Evolutionary conservation across 2,329 filamentous ascomycete species (phyloP).

Genomic region (Phialocephala sp.): DNA sequence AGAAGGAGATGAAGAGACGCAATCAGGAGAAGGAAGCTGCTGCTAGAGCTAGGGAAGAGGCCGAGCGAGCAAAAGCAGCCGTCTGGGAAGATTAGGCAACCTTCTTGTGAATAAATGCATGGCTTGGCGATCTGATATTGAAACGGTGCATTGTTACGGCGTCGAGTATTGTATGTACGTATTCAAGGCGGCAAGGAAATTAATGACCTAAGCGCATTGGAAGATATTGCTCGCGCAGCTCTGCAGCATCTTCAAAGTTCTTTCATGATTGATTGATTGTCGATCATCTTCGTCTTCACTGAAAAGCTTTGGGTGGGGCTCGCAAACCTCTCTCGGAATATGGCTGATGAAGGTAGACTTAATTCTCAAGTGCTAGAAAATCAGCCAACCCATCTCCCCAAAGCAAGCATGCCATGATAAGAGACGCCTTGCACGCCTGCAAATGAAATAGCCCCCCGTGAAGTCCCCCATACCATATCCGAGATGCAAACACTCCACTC

Average conservation of each 20-base stretch:
- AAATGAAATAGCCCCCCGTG: constrained; percentile 30
- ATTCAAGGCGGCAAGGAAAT: neutral
- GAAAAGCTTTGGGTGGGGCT: neutral
- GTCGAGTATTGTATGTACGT: constrained; percentile 18
- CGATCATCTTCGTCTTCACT: neutral
- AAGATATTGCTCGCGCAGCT: no score
- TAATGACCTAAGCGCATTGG: no score
- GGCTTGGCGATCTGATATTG: constrained; percentile 12
- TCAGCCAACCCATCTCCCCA: constrained; percentile 27
- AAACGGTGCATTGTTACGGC: constrained; percentile 24
- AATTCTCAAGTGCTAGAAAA: constrained; percentile 26
- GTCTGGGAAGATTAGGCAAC: constrained; percentile 75
- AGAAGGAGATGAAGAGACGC: constrained; percentile 80
- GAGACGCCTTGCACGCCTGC: constrained; percentile 40
- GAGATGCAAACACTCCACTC: constrained; percentile 29
- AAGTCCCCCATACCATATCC: constrained; percentile 27
- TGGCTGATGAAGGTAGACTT: constrained; percentile 21
- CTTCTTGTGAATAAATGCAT: neutral
- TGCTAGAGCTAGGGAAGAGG: constrained; percentile 63
- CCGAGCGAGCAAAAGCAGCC: constrained; percentile 78
- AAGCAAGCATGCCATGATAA: constrained; percentile 35
- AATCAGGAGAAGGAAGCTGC: constrained; percentile 73
- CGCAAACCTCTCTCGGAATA: neutral
- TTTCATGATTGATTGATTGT: neutral
- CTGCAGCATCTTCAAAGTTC: neutral